Base-by-base conservation (phyloP, 2,329 filamentous ascomycete genomes). In the Fusarium sp. region DNA sequence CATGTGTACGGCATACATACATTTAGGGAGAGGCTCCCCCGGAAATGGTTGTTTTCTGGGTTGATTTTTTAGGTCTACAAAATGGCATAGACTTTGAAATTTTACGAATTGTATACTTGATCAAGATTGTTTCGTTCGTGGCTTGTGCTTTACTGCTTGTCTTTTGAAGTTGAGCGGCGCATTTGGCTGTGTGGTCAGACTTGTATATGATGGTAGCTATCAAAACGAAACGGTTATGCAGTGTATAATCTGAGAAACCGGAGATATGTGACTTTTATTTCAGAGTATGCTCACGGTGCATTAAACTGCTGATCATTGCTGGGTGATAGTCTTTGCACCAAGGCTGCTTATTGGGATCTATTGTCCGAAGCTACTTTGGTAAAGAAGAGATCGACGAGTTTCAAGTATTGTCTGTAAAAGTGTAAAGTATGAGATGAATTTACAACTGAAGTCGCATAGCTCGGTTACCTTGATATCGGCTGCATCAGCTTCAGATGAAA, bases 11-110 rank as follows among this genome's bases (percentile, higher is more conserved):
- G 68, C 71, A 74, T 73, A 73, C 68, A 69, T 60, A 55, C 28
- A 72, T 28, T 31, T 47, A 58, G 63, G 68, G 68, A 69, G 57
- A 64, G 68, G 63, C 72, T 75, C 72, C 62, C 63, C 69, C 68
- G 61, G 72, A 58, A 52, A 31, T 52, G 47, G 33, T 33, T 60
- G 51, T 45, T 47, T 70, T 66, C n/a, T 55, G 36, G 41, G 24
- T 57, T 47, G 31, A 15, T 26, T 38, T 45, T 31, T 47, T 62
- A 42, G 28, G 47, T 56, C 42, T 42, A 45, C 33, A 66, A 48
- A 66, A 60, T 59, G 47, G 41, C 66, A 70, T 70, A 70, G 59
- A 70, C 31, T 59, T 64, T 63, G 48, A 28, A 54, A 39, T 71
- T 47, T 51, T 61, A 42, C 49, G 13, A 33, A 58, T 39, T 35